phyloP scores from a whole-genome alignment of 768 basidiomycete species.

The Dacryopinax spathularia region DNA sequence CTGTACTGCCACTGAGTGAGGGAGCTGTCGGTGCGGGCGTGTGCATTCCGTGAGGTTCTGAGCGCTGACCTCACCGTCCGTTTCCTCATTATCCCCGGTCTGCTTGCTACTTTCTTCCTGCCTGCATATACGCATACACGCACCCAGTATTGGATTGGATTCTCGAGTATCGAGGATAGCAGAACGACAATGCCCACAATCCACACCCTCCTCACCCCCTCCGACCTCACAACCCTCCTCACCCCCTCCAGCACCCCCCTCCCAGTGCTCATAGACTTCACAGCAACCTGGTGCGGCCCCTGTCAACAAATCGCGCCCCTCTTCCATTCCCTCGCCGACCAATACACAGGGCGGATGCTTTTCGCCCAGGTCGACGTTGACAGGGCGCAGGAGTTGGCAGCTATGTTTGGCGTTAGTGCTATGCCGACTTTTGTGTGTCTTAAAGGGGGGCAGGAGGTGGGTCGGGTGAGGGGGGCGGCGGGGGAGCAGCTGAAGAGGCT shows the following conservation, averaged over 20 bases:
- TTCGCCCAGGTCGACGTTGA: constrained; percentile 16
- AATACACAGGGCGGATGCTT: constrained; percentile 11
- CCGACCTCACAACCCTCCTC: background rate
- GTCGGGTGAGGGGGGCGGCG: constrained; percentile 8
- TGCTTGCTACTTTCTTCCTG: no score
- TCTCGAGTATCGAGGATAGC: no score
- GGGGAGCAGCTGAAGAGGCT: background rate
- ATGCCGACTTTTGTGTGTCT: constrained; percentile 19
- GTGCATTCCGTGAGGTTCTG: no score
- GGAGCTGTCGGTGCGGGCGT: no score
- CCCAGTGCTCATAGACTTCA: background rate
- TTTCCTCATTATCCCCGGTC: no score
- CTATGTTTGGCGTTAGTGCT: constrained; percentile 9
- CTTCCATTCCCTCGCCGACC: background rate
- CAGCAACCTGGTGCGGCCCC: background rate
- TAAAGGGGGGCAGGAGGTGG: constrained; percentile 14
- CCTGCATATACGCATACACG: no score
- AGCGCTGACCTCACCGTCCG: no score
- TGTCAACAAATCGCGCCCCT: background rate
- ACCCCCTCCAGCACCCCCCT: background rate
- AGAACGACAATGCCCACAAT: no score
- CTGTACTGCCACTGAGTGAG: no score
- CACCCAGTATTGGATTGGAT: no score
- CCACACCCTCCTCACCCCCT: background rate
- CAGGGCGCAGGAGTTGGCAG: constrained; percentile 10